Conservation (phyloP, 371 early-diverging fungal species). For the Haplosporangium sp. region DNA sequence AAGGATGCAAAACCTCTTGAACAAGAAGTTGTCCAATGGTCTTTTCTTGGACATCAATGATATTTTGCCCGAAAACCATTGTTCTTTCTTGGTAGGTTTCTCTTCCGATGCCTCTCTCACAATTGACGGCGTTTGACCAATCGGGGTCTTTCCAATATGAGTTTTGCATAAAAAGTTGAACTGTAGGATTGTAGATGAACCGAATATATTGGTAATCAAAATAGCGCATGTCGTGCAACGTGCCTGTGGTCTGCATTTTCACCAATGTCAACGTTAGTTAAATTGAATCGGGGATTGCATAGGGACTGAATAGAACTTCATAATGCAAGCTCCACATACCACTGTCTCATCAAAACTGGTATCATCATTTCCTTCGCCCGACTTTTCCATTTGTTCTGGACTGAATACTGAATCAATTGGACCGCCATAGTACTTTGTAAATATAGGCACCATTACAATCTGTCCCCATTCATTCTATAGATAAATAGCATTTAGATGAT, state of each 20-base stretch:
- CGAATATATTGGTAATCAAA: conserved; percentile 88
- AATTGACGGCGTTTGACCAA: conserved; percentile 69
- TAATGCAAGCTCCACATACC: conserved; percentile 15
- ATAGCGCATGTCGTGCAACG: conserved; percentile 60
- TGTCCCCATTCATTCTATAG: conserved; percentile 81
- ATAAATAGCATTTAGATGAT: not conserved
- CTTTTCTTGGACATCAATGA: conserved; percentile 86
- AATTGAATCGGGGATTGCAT: not conserved
- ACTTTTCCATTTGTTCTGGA: conserved; percentile 56
- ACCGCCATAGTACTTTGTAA: conserved; percentile 73
- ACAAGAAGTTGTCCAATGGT: conserved; percentile 78
- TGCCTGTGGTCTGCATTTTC: conserved; percentile 14
- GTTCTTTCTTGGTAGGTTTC: conserved; percentile 70
- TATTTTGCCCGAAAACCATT: conserved; percentile 88
- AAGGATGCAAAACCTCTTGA: conserved; percentile 94
- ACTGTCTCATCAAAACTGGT: conserved; percentile 54
- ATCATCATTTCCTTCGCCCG: conserved; percentile 33
- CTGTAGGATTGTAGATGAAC: conserved; percentile 86
- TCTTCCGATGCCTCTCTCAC: conserved; percentile 66
- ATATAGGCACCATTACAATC: conserved; percentile 65
- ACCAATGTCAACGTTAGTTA: not conserved
- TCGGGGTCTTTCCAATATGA: conserved; percentile 81
- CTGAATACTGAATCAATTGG: conserved; percentile 76
- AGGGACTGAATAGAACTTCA: not conserved
- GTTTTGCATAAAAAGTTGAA: conserved; percentile 78